These are phyloP conservation scores for Trametes hirsuta DNA, from an alignment of 1,284 basidiomycete species.

Conservation along the genomic window DNA sequence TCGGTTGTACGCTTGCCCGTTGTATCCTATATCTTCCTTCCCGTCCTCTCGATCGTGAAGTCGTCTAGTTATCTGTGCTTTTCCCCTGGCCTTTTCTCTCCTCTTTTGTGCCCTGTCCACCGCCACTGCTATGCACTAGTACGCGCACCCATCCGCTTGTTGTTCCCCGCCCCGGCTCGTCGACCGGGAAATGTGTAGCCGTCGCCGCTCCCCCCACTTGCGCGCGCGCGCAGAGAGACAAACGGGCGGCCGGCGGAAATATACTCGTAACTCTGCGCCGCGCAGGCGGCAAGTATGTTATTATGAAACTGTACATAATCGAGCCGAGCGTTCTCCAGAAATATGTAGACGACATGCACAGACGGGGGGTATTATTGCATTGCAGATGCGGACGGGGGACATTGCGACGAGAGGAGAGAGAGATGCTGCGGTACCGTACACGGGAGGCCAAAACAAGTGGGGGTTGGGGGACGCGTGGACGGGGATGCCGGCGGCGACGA, in stretches of 20 bases:
- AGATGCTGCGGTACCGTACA: too few species aligned
- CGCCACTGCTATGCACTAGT: constrained; percentile 6
- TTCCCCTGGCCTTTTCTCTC: not conserved
- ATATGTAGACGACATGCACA: constrained; percentile 8
- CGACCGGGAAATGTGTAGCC: too few species aligned
- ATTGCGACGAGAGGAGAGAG: not conserved
- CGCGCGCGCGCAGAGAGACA: too few species aligned
- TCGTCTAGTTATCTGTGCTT: constrained; percentile 17
- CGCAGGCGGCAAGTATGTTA: constrained; percentile 26
- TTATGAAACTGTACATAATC: constrained; percentile 27
- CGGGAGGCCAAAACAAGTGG: too few species aligned
- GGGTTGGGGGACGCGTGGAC: too few species aligned
- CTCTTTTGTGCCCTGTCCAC: not conserved
- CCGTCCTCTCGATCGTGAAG: constrained; percentile 3
- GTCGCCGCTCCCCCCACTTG: too few species aligned
- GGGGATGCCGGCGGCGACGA: too few species aligned
- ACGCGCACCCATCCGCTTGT: not conserved
- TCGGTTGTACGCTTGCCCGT: constrained; percentile 24
- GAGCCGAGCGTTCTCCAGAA: constrained; percentile 15
- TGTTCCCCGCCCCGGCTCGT: too few species aligned
- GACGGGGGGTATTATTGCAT: not conserved
- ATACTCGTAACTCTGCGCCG: constrained; percentile 5
- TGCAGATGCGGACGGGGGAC: not conserved
- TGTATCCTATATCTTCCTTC: constrained; percentile 24
- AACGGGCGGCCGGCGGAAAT: not conserved